Percentiles rank a stretch among this genome's conserved stretches.
Evolutionary conservation across 768 basidiomycete species (phyloP).

Genomic region (Lactarius quietus): DNA sequence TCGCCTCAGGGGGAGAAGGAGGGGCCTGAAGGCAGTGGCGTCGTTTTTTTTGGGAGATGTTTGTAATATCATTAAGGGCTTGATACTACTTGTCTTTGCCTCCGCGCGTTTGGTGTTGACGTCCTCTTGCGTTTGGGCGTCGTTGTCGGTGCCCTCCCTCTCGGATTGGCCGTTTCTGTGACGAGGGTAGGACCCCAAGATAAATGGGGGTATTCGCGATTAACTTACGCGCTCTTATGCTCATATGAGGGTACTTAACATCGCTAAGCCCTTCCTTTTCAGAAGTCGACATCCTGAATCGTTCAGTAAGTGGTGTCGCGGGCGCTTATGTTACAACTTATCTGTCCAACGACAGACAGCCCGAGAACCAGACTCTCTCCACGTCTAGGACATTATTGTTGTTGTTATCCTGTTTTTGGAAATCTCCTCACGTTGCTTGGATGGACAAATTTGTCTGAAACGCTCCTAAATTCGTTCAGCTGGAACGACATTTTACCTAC

Average conservation of each 20-base stretch:
- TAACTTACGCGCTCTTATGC: neutral
- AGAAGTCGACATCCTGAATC: neutral
- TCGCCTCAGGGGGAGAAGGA: neutral
- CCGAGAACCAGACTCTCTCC: neutral
- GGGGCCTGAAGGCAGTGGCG: too few species aligned
- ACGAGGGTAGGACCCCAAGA: neutral
- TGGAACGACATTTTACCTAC: neutral
- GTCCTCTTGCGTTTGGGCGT: neutral
- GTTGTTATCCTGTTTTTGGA: too few species aligned
- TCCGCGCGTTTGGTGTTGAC: neutral
- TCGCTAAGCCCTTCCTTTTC: neutral
- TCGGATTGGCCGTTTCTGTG: neutral
- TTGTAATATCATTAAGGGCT: neutral
- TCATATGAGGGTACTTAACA: neutral
- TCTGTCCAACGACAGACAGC: neutral
- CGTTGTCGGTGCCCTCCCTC: neutral
- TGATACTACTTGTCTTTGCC: neutral
- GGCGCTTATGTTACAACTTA: neutral
- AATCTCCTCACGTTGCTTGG: neutral
- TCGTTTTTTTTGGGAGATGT: neutral
- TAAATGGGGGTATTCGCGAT: neutral
- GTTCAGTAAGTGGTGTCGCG: neutral
- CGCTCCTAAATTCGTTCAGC: neutral
- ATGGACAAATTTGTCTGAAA: neutral
- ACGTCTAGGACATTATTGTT: too few species aligned